Evolutionary conservation across 2,329 filamentous ascomycete species (phyloP).

Genomic region (Calonectria henricotiae): DNA sequence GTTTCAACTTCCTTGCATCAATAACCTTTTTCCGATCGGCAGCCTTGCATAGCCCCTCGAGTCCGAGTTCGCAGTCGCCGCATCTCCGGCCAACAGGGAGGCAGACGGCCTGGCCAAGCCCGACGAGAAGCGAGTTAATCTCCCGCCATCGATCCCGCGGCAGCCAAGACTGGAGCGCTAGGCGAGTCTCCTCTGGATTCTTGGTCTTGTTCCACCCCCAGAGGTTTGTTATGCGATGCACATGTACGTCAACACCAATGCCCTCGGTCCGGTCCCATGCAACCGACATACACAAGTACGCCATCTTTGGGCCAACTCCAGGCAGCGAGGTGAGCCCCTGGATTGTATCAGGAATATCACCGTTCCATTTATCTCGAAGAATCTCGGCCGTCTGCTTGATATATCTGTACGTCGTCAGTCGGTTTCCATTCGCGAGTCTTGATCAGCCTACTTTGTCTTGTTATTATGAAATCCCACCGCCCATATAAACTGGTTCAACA

Average conservation of each 20-base stretch:
- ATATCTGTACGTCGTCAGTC: slow-evolving; percentile 59
- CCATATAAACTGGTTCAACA: slow-evolving; percentile 82
- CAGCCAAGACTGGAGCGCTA: slow-evolving; percentile 85
- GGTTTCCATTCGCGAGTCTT: background rate
- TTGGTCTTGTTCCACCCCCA: slow-evolving; percentile 93
- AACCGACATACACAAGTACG: slow-evolving; percentile 86
- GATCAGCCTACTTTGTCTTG: slow-evolving; percentile 77
- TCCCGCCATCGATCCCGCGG: slow-evolving; percentile 90
- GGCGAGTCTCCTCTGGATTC: slow-evolving; percentile 86
- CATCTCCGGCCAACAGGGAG: slow-evolving; percentile 85
- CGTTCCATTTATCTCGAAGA: slow-evolving; percentile 78
- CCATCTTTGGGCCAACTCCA: slow-evolving; percentile 96
- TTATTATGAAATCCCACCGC: slow-evolving; percentile 96
- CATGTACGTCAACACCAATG: slow-evolving; percentile 95
- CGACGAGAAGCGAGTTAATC: slow-evolving; percentile 92
- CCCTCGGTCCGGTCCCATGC: slow-evolving; percentile 78
- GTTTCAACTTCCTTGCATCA: slow-evolving; percentile 67
- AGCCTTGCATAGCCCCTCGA: slow-evolving; percentile 82
- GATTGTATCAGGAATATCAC: slow-evolving; percentile 87
- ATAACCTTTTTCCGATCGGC: slow-evolving; percentile 78
- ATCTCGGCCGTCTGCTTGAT: slow-evolving; percentile 84
- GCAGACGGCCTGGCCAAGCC: slow-evolving; percentile 90
- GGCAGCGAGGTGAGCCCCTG: slow-evolving; percentile 83
- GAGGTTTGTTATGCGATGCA: slow-evolving; percentile 93
- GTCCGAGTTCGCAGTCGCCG: slow-evolving; percentile 87